phyloP scores from a whole-genome alignment of 163 green algal species.

The Coccomyxa subellipsoidea region DNA sequence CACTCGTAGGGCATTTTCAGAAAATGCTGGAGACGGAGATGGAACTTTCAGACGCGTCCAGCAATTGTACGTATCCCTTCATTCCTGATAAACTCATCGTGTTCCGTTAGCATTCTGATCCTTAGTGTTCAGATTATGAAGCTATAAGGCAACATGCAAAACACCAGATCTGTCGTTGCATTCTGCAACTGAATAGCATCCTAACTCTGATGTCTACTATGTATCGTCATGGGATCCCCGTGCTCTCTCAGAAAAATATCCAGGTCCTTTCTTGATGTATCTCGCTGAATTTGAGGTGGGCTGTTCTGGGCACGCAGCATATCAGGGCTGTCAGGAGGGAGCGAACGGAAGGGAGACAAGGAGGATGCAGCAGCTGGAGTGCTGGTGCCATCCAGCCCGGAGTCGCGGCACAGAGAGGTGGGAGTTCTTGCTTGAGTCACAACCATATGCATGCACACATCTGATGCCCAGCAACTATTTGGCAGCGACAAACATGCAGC shows the following conservation, averaged over 20 bases:
- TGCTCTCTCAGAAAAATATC: too few species aligned
- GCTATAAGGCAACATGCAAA: too few species aligned
- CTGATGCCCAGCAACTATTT: neutral
- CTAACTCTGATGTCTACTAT: neutral
- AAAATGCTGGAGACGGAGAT: neutral
- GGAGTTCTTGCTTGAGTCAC: neutral
- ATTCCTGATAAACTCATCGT: too few species aligned
- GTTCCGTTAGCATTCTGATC: too few species aligned
- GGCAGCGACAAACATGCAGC: neutral
- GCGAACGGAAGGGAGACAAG: neutral
- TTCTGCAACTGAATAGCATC: neutral
- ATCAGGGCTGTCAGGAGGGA: neutral
- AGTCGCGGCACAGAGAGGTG: constrained; percentile 34
- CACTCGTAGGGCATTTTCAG: neutral
- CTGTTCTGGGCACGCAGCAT: too few species aligned
- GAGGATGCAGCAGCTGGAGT: constrained; percentile 6
- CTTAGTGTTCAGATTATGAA: too few species aligned
- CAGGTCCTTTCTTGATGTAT: too few species aligned
- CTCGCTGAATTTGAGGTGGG: too few species aligned
- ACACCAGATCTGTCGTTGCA: neutral
- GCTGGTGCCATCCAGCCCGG: constrained; percentile 32
- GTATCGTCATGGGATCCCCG: neutral
- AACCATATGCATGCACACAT: neutral
- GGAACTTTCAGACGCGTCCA: neutral
- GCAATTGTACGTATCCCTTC: neutral